These are phyloP conservation scores for Tilletia indica DNA, from an alignment of 1,284 basidiomycete genomes.

Conservation along the genomic window DNA sequence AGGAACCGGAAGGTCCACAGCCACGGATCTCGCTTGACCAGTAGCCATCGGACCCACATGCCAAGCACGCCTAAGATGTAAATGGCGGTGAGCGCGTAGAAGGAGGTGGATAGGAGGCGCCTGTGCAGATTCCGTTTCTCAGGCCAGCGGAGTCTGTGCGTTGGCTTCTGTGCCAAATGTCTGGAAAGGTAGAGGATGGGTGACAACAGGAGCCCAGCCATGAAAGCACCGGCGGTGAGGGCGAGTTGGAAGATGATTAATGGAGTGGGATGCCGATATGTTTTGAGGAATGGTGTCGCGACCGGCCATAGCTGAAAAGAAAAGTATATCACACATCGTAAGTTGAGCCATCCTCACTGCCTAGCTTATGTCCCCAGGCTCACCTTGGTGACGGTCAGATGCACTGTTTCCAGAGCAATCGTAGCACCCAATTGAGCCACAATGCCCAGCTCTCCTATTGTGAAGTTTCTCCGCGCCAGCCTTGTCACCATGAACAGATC, in stretches of 20 bases:
- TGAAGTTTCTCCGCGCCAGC: slow-evolving; percentile 87
- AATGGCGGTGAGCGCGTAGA: slow-evolving; percentile 75
- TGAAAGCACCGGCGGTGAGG: slow-evolving; percentile 84
- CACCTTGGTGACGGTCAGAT: slow-evolving; percentile 44
- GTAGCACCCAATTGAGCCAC: slow-evolving; percentile 84
- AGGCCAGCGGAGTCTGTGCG: slow-evolving; percentile 82
- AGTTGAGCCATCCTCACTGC: not conserved
- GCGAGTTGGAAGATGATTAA: slow-evolving; percentile 89
- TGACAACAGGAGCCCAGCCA: slow-evolving; percentile 89
- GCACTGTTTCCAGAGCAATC: slow-evolving; percentile 70
- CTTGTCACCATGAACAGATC: slow-evolving; percentile 84
- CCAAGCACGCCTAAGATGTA: slow-evolving; percentile 84
- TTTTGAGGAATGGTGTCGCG: slow-evolving; percentile 82
- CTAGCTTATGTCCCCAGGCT: not conserved
- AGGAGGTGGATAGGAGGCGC: slow-evolving; percentile 77
- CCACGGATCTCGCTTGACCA: slow-evolving; percentile 83
- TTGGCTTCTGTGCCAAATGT: slow-evolving; percentile 85
- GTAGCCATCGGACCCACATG: slow-evolving; percentile 84
- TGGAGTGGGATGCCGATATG: slow-evolving; percentile 87
- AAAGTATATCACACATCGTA: not conserved
- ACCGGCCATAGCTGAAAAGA: slow-evolving; percentile 29
- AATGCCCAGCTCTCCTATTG: slow-evolving; percentile 85
- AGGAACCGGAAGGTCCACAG: slow-evolving; percentile 69
- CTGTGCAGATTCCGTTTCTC: slow-evolving; percentile 82
- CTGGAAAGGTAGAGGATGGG: slow-evolving; percentile 89